Evolutionary conservation across 768 basidiomycete species (phyloP).

Genomic region (Mycena kentingensis): DNA sequence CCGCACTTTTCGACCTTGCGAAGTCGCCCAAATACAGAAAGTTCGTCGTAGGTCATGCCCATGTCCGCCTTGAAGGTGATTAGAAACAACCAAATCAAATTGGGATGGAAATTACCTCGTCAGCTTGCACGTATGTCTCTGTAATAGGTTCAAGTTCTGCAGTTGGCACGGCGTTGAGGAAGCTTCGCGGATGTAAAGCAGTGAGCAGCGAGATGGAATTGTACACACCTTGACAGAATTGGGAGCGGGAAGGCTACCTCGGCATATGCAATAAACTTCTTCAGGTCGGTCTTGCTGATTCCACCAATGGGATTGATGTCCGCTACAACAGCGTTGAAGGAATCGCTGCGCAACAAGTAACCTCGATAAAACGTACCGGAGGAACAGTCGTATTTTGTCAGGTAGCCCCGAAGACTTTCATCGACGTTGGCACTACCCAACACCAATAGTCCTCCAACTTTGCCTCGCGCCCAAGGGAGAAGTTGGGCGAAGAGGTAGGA

Average conservation of each 20-base stretch:
- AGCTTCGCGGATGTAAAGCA: constrained; percentile 50
- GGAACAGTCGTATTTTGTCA: constrained; percentile 98
- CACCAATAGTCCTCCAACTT: constrained; percentile 83
- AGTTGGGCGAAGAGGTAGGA: constrained; percentile 95
- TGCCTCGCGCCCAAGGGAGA: constrained; percentile 87
- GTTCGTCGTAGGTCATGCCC: constrained; percentile 99
- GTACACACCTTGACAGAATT: constrained; percentile 67
- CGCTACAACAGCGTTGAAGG: constrained; percentile 46
- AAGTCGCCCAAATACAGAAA: constrained; percentile 89
- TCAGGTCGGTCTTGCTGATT: constrained; percentile 96
- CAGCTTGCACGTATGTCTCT: constrained; percentile 90
- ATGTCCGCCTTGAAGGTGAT: constrained; percentile 73
- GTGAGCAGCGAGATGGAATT: background rate
- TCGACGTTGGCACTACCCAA: constrained; percentile 99
- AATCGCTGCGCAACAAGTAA: background rate
- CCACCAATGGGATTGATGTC: constrained; percentile 99
- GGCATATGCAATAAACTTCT: constrained; percentile 91
- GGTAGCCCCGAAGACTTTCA: constrained; percentile 94
- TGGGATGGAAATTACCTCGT: constrained; percentile 70
- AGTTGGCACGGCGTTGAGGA: constrained; percentile 88
- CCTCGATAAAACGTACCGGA: constrained; percentile 52
- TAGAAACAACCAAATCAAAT: background rate
- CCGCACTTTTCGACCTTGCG: constrained; percentile 98
- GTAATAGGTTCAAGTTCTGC: constrained; percentile 97
- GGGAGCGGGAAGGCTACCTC: constrained; percentile 79